These are phyloP conservation scores for Calendula officinalis DNA, from an alignment of 129 eudicot genomes.

Conservation along the genomic window DNA sequence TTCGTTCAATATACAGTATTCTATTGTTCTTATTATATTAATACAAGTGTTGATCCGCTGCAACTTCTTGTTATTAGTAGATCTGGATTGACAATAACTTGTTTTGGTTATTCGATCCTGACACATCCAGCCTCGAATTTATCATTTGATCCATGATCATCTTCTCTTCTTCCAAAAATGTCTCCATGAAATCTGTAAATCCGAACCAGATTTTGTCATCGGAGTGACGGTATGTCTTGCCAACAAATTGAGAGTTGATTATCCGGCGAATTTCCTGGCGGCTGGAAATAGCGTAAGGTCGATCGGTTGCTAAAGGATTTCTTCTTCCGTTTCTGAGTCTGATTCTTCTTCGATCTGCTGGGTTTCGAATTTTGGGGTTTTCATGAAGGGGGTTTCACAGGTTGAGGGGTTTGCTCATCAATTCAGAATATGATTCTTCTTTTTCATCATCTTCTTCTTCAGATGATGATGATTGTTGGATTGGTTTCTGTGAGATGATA, in stretches of 20 bases:
- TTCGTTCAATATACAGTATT: too few species aligned
- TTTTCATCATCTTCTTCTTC: not conserved
- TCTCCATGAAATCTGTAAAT: conserved; percentile 72
- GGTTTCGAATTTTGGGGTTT: conserved; percentile 22
- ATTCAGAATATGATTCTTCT: not conserved
- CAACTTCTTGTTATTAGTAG: too few species aligned
- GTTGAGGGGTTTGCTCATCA: conserved; percentile 11
- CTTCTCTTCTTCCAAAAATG: conserved; percentile 48
- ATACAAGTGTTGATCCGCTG: too few species aligned
- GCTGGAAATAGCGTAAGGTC: too few species aligned
- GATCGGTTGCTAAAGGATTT: too few species aligned
- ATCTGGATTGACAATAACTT: too few species aligned
- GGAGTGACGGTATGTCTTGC: conserved; percentile 65
- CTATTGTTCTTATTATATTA: too few species aligned
- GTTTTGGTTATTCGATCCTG: too few species aligned
- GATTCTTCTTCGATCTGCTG: conserved; percentile 11
- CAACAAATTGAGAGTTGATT: too few species aligned
- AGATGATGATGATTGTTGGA: conserved; percentile 3
- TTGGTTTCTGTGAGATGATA: not conserved
- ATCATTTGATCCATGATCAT: conserved; percentile 48
- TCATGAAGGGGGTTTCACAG: not conserved
- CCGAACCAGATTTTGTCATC: conserved; percentile 89
- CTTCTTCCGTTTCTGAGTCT: conserved; percentile 26
- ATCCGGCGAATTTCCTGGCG: too few species aligned
- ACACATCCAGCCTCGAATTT: conserved; percentile 45